phyloP scores from a whole-genome alignment of 371 early-diverging fungal species.

The Actinomortierella ambigua region DNA sequence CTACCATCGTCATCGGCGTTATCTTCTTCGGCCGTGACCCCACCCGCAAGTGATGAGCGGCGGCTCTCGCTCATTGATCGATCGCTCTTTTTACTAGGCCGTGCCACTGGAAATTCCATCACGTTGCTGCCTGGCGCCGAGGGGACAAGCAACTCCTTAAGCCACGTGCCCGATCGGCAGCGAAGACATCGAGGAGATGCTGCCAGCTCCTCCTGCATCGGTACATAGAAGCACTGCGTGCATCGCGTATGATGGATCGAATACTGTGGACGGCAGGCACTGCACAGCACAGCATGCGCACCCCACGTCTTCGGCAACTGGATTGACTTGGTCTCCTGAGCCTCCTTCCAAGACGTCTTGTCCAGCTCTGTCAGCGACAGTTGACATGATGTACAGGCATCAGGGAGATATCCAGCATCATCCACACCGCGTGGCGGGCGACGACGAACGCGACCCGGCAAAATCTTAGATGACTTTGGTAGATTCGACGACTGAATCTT shows the following conservation, averaged over 20 bases:
- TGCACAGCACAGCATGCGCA: constrained; percentile 28
- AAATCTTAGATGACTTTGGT: constrained; percentile 32
- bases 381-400: constrained; percentile 35
- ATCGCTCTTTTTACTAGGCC: too few relatives aligned
- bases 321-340: constrained; percentile 13
- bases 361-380: constrained; percentile 17
- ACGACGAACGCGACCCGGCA: constrained; percentile 37
- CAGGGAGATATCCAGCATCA: too few relatives aligned
- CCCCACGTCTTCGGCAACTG: constrained; percentile 39
- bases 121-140: too few relatives aligned
- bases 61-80: too few relatives aligned
- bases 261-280: constrained; percentile 24
- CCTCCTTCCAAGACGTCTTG: constrained; percentile 24
- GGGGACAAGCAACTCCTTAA: constrained; percentile 8
- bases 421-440: too few relatives aligned
- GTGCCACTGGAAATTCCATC: too few relatives aligned
- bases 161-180: constrained; percentile 42
- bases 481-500: constrained; percentile 27
- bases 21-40: too few relatives aligned
- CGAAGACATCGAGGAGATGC: constrained; percentile 15
- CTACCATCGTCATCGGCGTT: too few relatives aligned
- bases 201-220: constrained; percentile 14
- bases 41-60: too few relatives aligned
- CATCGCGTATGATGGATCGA: constrained; percentile 30
- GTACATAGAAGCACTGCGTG: constrained; percentile 43